phyloP scores from a whole-genome alignment of 2,329 filamentous ascomycete genomes.

The Fusarium sp. region DNA sequence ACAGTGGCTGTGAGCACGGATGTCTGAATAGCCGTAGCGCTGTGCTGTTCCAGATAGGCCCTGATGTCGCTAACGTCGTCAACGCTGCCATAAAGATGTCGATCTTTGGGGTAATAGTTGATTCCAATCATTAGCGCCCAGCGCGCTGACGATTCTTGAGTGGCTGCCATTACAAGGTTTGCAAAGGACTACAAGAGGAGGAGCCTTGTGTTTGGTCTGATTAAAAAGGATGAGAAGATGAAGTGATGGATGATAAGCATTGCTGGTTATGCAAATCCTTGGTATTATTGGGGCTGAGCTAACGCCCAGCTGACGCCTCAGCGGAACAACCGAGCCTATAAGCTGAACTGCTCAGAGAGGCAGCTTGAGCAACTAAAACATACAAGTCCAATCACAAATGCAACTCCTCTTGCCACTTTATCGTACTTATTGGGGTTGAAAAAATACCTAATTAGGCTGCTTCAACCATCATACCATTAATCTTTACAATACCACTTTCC shows the following conservation, averaged over 20 bases:
- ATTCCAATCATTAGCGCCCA: background rate
- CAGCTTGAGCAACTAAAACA: background rate
- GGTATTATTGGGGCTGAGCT: background rate
- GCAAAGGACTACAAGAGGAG: rapidly evolving
- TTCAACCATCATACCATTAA: too few relatives aligned
- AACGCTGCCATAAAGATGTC: background rate
- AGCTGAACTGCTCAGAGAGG: background rate
- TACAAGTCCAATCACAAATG: background rate
- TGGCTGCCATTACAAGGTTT: rapidly evolving
- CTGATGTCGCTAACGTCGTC: background rate
- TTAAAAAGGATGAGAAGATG: background rate
- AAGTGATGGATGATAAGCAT: background rate
- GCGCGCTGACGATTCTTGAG: background rate
- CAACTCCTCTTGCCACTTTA: background rate
- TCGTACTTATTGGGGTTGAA: rapidly evolving
- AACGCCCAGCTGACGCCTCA: background rate
- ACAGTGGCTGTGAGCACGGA: background rate
- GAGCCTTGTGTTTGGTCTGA: rapidly evolving
- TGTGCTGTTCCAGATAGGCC: background rate
- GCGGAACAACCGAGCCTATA: background rate
- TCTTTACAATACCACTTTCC: too few relatives aligned
- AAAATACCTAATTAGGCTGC: too few relatives aligned
- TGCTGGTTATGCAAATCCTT: background rate
- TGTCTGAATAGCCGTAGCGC: background rate
- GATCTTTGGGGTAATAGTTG: background rate